Base-by-base conservation (phyloP, 2,329 filamentous ascomycete genomes). In the Stagonosporopsis chrysanthemi region DNA sequence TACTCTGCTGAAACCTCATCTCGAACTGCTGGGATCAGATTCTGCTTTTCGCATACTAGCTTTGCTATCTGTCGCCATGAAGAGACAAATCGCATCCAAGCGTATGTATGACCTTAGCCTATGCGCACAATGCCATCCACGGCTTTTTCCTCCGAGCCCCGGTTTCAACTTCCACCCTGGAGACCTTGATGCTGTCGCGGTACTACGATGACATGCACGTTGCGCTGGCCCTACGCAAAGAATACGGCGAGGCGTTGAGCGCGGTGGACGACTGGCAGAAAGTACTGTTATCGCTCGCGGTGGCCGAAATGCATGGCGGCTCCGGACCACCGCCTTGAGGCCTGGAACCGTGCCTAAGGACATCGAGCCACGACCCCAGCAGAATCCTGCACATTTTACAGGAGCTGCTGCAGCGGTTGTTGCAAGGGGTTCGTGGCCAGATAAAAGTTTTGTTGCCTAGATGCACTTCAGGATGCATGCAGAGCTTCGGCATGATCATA, bases 261-360 rank as follows among this genome's bases (percentile, higher is more conserved):
- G 29, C 35, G 26, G 24, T 48, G 14, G 19, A 39, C 33, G 38
- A 31, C 38, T 22, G 41, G 41, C 35, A 46, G 24, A 9, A 11
- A 26, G 42, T 56, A 24, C 17, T 41, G 26, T 29, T 28, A 56
- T 24, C n/a, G 29, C 28, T 31, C 35, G 23, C 26, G 2, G 35
- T 40, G 46, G 53, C 53, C 44, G 19, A 15, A 39, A 35, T 15
- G 26, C 43, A 44, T 57, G 54, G 54, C 54, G 38, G 42, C 24
- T 44, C 53, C 49, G 47, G 53, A 51, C 47, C 47, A 15, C 45
- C 46, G 26, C 33, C 35, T 45, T 11, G 15, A 12, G 46, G 17
- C 12, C 33, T 45, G 40, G 28, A 26, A 35, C 52, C 39, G 46
- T 26, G 15, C 4, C 3, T 14, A n/a, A 6, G 38, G 14, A 33